Conservation (phyloP, 2,329 filamentous ascomycete genomes). For the Salinomyces thailandicus region DNA sequence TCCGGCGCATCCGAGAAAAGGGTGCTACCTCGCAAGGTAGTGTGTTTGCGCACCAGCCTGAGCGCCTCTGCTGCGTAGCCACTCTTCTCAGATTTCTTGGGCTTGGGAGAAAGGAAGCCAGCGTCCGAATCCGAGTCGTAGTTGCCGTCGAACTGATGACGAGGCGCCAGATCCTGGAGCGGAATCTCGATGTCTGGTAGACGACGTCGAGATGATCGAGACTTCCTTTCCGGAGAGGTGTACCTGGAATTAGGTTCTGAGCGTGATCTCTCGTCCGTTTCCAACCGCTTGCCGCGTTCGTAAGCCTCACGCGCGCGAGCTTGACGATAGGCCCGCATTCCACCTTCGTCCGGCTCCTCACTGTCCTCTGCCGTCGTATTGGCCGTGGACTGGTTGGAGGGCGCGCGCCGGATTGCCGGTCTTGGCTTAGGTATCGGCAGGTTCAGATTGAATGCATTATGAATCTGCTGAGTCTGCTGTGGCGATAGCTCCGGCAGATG, state of each 20-base stretch:
- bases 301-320: slow-evolving; percentile 23
- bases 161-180: slow-evolving; percentile 14
- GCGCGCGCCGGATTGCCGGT: slow-evolving; percentile 20
- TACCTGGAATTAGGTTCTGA: slow-evolving; percentile 23
- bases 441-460: slow-evolving; percentile 15
- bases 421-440: slow-evolving; percentile 18
- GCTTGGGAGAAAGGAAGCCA: neutral
- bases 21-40: slow-evolving; percentile 12
- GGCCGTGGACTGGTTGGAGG: slow-evolving; percentile 8
- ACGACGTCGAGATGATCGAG: neutral
- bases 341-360: slow-evolving; percentile 17
- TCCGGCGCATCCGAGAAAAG: slow-evolving; percentile 12
- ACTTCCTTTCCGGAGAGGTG: slow-evolving; percentile 16
- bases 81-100: slow-evolving; percentile 14
- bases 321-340: slow-evolving; percentile 12
- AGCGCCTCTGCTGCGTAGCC: slow-evolving; percentile 29
- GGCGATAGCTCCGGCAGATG: slow-evolving; percentile 23
- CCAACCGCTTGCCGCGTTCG: slow-evolving; percentile 26
- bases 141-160: slow-evolving; percentile 23
- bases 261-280: slow-evolving; percentile 18
- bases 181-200: slow-evolving; percentile 16
- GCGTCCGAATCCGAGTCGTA: slow-evolving; percentile 10
- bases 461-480: slow-evolving; percentile 23
- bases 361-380: slow-evolving; percentile 11
- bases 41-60: slow-evolving; percentile 34